phyloP scores from a whole-genome alignment of 192 early-diverging fungal species.

The Coemansia sp. region DNA sequence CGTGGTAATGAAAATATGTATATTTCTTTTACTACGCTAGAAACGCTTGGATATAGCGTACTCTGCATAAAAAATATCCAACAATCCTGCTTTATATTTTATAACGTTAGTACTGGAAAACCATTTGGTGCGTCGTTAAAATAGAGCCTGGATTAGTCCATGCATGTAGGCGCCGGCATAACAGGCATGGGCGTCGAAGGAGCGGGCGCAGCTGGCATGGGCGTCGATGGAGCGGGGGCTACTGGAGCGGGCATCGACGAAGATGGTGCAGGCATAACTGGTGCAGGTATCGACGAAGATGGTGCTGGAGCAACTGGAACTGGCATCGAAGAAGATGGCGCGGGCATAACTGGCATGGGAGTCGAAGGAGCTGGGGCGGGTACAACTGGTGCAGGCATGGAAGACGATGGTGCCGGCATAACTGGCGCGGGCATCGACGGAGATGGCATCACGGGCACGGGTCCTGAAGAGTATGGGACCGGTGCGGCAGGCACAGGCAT shows the following conservation, averaged over 20 bases:
- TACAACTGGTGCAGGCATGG: conserved; percentile 7
- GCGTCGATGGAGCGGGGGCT: conserved; percentile 2
- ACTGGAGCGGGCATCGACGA: background rate
- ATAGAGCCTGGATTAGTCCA: background rate
- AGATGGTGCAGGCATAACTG: background rate
- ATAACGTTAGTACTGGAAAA: background rate
- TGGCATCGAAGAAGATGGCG: conserved; percentile 7
- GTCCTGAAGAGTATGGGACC: background rate
- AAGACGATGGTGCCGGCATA: background rate
- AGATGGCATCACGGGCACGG: background rate
- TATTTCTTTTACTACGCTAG: background rate
- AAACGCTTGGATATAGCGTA: background rate
- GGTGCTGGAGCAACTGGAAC: background rate
- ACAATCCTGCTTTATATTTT: background rate
- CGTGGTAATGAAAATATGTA: background rate
- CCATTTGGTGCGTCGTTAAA: background rate
- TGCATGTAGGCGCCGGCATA: conserved; percentile 8
- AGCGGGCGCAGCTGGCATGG: background rate
- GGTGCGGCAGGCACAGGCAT: background rate
- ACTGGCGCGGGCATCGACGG: background rate
- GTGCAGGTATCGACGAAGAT: too few relatives aligned
- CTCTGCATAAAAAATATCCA: background rate
- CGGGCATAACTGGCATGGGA: background rate
- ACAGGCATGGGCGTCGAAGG: conserved; percentile 5
- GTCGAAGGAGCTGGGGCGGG: conserved; percentile 4